A percentile compares a stretch with the other conserved stretches of the same genome.
These are phyloP conservation scores for Paulownia fortunei DNA, from an alignment of 257 asterid species.

Conservation along the genomic window DNA sequence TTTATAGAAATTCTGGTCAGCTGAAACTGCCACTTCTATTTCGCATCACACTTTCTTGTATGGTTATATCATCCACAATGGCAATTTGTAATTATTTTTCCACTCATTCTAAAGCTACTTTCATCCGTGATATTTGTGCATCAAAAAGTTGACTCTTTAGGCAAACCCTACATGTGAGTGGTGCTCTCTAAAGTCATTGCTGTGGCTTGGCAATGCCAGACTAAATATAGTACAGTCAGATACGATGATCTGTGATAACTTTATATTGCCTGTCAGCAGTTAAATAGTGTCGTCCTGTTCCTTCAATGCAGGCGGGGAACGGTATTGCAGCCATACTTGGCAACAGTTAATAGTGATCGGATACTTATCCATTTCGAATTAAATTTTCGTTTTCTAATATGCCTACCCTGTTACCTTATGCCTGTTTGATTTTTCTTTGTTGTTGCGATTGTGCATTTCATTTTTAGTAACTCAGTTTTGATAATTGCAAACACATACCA, in stretches of 20 bases:
- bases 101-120: not conserved
- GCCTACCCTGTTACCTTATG: not conserved
- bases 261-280: not conserved
- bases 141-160: not conserved
- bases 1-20: not conserved
- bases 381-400: not conserved
- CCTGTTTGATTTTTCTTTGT: not conserved
- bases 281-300: not conserved
- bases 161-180: not conserved
- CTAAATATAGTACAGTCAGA: not conserved
- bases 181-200: not conserved
- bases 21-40: conserved; percentile 16
- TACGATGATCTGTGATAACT: not conserved
- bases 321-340: not conserved
- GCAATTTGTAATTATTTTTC: not conserved
- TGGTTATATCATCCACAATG: not conserved
- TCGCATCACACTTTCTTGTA: not conserved
- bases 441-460: too few relatives aligned
- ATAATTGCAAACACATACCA: not conserved
- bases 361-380: not conserved
- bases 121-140: not conserved
- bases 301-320: not conserved
- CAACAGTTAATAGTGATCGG: not conserved
- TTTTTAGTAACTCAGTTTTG: not conserved
- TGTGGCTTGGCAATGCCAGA: not conserved